These are phyloP conservation scores for Endotrypanum monterogeii DNA, from an alignment of 208 protist species.

Conservation along the genomic window DNA sequence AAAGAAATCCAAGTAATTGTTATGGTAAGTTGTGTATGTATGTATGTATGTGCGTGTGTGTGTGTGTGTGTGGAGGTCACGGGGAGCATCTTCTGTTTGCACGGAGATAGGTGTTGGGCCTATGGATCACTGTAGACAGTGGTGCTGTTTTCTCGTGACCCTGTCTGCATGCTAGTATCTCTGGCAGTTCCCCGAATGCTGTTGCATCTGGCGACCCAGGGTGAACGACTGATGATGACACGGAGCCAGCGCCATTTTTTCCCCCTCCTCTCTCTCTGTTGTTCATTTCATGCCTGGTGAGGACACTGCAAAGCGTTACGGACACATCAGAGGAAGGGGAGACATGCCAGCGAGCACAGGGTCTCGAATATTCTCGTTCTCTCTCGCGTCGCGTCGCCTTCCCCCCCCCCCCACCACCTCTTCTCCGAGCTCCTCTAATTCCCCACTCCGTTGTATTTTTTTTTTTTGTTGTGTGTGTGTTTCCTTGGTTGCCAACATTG, in stretches of 20 bases:
- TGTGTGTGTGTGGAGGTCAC: neutral
- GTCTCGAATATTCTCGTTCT: neutral
- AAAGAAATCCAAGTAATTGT: constrained; percentile 38
- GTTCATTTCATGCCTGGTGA: neutral
- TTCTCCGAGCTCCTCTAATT: neutral
- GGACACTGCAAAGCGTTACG: neutral
- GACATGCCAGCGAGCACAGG: neutral
- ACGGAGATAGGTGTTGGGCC: neutral
- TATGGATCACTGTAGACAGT: neutral
- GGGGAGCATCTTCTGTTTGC: neutral
- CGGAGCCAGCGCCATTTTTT: neutral
- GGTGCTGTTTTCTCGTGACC: neutral
- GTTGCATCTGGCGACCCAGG: neutral
- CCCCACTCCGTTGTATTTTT: neutral
- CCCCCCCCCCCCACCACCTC: neutral
- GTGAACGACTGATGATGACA: neutral
- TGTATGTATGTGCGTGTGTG: neutral
- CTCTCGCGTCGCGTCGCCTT: too few relatives aligned
- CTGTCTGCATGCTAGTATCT: neutral
- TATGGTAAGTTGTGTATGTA: neutral
- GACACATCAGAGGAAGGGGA: neutral
- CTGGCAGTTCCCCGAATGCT: neutral
- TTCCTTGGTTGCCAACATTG: too few relatives aligned
- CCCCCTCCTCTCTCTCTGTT: neutral
- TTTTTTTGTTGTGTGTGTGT: neutral